phyloP scores from a whole-genome alignment of 2,329 filamentous ascomycete species.

The Microcera coccophila region DNA sequence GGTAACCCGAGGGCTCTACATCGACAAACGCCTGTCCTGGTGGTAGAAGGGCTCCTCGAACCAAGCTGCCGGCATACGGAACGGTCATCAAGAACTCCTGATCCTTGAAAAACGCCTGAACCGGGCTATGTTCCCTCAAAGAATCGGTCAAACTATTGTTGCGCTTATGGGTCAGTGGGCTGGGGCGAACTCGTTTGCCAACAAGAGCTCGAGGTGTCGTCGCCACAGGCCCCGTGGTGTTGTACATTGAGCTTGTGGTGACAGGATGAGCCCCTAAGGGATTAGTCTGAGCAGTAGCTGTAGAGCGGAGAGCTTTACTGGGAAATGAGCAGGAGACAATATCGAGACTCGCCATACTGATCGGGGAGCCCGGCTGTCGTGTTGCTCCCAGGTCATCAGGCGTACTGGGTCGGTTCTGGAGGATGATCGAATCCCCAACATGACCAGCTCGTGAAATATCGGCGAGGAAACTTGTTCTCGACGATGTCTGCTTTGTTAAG shows the following conservation, averaged over 20 bases:
- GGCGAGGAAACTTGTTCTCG: slow-evolving; percentile 41
- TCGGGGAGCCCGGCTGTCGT: slow-evolving; percentile 42
- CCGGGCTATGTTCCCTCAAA: slow-evolving; percentile 61
- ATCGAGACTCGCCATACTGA: slow-evolving; percentile 57
- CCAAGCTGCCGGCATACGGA: slow-evolving; percentile 75
- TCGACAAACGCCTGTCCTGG: slow-evolving; percentile 80
- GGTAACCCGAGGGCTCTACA: slow-evolving; percentile 49
- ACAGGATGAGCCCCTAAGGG: slow-evolving; percentile 54
- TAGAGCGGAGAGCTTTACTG: slow-evolving; percentile 43
- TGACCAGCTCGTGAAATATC: slow-evolving; percentile 46
- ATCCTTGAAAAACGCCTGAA: slow-evolving; percentile 50
- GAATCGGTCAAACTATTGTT: slow-evolving; percentile 88
- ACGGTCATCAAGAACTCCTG: slow-evolving; percentile 58
- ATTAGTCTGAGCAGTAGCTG: slow-evolving; percentile 39
- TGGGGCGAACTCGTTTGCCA: slow-evolving; percentile 56
- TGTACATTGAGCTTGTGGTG: slow-evolving; percentile 47
- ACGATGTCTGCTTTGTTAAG: slow-evolving; percentile 20
- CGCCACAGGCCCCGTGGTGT: slow-evolving; percentile 49
- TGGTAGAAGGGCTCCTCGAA: slow-evolving; percentile 79
- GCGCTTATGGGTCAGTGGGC: slow-evolving; percentile 67
- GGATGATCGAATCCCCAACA: slow-evolving; percentile 44
- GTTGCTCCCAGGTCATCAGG: slow-evolving; percentile 37
- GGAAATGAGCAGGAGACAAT: slow-evolving; percentile 63
- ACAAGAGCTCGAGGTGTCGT: slow-evolving; percentile 55
- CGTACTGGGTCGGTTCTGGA: slow-evolving; percentile 45